Conservation (phyloP, 2,329 filamentous ascomycete species). For the Hymenoscyphus fructigenus region DNA sequence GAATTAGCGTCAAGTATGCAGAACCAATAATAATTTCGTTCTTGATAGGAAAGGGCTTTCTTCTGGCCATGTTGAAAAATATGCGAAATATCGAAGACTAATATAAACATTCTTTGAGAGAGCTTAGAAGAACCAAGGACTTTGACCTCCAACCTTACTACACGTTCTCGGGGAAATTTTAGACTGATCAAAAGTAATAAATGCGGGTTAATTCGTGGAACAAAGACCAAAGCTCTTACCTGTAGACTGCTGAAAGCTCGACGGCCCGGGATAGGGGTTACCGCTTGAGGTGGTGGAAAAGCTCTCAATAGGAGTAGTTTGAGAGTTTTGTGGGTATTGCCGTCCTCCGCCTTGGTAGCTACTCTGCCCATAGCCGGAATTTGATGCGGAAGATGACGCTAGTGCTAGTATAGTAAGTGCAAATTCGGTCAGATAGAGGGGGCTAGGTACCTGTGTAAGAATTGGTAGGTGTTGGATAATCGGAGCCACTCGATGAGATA, state of each 20-base stretch:
- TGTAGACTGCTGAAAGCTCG: background rate
- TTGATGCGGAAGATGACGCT: background rate
- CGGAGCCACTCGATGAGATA: background rate
- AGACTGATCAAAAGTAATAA: no score
- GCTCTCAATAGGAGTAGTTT: background rate
- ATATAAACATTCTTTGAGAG: no score
- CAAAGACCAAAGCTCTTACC: background rate
- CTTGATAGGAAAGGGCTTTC: no score
- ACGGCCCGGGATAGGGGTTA: background rate
- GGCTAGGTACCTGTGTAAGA: background rate
- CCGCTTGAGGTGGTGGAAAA: background rate
- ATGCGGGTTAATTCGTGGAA: no score
- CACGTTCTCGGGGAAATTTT: no score
- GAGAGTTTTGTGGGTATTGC: background rate
- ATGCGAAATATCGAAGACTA: no score
- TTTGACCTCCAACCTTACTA: no score
- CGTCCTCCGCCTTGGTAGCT: background rate
- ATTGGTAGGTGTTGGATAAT: background rate
- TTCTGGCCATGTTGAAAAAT: no score
- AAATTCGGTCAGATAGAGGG: background rate
- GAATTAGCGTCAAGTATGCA: background rate
- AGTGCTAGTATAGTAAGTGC: background rate
- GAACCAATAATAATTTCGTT: background rate
- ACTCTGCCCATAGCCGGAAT: background rate
- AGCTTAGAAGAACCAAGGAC: no score